Percentiles rank a stretch among this genome's conserved stretches.
Conservation (phyloP, 306 rosid species). For the Malus fusca region DNA sequence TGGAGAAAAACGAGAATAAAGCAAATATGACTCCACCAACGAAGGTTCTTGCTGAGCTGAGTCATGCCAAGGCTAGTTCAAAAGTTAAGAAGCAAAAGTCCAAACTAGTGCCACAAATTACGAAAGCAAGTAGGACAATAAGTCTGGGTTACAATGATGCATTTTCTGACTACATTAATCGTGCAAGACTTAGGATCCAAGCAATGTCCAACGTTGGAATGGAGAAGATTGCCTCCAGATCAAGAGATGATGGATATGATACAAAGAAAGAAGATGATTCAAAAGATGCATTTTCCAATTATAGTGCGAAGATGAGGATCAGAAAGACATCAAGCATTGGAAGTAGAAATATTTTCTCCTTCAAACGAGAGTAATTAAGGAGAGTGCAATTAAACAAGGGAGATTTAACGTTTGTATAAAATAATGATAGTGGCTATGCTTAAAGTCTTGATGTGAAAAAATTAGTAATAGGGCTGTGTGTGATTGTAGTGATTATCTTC, state of each 20-base stretch:
- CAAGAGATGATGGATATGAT: background rate
- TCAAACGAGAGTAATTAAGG: background rate
- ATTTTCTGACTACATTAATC: constrained; percentile 20
- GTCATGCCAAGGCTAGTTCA: background rate
- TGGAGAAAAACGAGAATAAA: background rate
- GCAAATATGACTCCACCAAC: background rate
- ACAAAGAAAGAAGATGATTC: background rate
- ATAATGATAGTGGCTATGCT: background rate
- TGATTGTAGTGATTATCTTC: background rate
- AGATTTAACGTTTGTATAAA: background rate
- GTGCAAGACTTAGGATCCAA: constrained; percentile 4
- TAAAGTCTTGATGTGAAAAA: background rate
- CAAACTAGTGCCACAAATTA: background rate
- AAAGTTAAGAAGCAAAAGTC: background rate
- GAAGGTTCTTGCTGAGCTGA: background rate
- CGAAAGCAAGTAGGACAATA: background rate
- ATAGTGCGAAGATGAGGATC: constrained; percentile 12
- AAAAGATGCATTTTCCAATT: constrained; percentile 3
- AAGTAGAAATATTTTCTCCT: constrained; percentile 5
- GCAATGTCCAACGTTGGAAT: background rate
- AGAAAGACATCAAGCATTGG: background rate
- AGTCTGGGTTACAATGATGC: background rate
- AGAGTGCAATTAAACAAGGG: background rate
- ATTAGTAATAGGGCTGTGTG: background rate
- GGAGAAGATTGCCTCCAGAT: background rate